Percentiles rank a stretch among this genome's conserved stretches.
Evolutionary conservation across 176 grass and related monocot species (phyloP).

Genomic region (Triticum turgidum): DNA sequence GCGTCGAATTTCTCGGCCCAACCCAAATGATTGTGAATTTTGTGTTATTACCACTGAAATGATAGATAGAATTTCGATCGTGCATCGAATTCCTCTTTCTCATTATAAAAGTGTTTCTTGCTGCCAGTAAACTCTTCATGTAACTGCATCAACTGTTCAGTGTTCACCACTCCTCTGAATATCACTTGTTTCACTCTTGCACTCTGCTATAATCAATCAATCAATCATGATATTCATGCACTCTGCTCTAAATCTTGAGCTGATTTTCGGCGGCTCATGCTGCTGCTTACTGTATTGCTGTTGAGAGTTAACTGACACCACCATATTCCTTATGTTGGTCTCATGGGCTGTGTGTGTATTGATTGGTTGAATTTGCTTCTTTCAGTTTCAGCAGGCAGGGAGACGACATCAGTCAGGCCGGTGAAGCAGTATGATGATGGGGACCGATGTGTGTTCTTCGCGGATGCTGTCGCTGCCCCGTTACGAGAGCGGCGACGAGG

Average conservation of each 20-base stretch:
- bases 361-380: conserved; percentile 27
- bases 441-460: conserved; percentile 49
- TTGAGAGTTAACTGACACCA: background rate
- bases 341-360: conserved; percentile 34
- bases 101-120: background rate
- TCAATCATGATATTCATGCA: background rate
- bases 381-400: background rate
- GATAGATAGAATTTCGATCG: background rate
- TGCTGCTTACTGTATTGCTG: conserved; percentile 15
- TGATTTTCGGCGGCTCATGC: background rate
- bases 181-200: background rate
- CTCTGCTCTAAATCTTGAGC: conserved; percentile 1
- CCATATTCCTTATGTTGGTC: background rate
- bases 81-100: background rate
- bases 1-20: background rate
- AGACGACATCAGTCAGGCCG: background rate
- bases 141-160: background rate
- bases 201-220: background rate
- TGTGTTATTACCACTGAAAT: background rate
- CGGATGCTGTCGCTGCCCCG: conserved; percentile 43
- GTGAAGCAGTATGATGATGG: conserved; percentile 50
- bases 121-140: no score
- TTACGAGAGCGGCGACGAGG: conserved; percentile 59
- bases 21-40: background rate
- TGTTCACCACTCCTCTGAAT: background rate